A percentile compares a stretch with the other conserved stretches of the same genome.
phyloP scores from a whole-genome alignment of 305 asterid species.

The Fraxinus dipetala region DNA sequence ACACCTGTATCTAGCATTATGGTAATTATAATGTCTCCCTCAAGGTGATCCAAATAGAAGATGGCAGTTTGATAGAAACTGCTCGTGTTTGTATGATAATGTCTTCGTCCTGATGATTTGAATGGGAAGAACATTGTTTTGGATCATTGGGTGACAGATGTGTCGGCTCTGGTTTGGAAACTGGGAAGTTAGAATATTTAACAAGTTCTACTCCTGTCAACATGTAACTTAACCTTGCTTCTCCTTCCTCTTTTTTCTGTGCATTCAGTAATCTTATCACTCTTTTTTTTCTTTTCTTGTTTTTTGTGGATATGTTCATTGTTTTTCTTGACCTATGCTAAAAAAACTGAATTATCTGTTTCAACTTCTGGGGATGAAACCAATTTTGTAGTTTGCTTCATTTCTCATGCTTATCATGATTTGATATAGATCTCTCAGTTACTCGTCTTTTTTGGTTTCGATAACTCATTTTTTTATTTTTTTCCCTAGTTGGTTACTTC shows the following conservation, averaged over 20 bases:
- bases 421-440: background rate
- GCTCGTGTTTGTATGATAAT: background rate
- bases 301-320: background rate
- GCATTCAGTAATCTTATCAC: background rate
- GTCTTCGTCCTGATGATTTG: background rate
- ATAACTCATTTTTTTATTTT: slow-evolving; percentile 14
- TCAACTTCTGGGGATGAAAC: background rate
- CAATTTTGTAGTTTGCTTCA: background rate
- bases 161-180: background rate
- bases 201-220: background rate
- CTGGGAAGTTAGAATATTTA: slow-evolving; percentile 10
- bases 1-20: background rate
- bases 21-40: background rate
- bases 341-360: background rate
- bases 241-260: background rate
- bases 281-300: background rate
- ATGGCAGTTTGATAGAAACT: background rate
- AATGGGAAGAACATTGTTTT: background rate
- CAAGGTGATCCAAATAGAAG: background rate
- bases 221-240: background rate
- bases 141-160: background rate
- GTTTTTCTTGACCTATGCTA: background rate
- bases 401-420: background rate
- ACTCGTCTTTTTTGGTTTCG: background rate
- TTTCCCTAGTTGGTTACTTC: background rate